Evolutionary conservation across 176 grass and related monocot genomes (phyloP), one percentile per base, ranked within the genome.

Genomic region (Hyparrhenia diplandra): DNA sequence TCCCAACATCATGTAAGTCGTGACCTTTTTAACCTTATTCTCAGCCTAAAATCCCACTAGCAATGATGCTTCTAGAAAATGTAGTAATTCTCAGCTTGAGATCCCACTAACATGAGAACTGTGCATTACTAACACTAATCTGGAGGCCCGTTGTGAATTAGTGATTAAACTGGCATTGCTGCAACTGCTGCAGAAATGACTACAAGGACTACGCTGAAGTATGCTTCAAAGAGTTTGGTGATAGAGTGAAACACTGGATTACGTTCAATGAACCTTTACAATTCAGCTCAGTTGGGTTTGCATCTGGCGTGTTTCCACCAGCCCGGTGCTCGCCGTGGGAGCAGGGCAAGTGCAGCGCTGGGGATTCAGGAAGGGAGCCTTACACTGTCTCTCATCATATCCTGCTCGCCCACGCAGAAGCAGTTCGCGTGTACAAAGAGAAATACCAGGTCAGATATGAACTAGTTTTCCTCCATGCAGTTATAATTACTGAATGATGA

Each of bases 201-300:
- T 92, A 80, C 7, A 77, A 36, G 28, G 43, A 83, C 18, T 95
- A 92, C 3, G 71, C 75, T 21, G 90, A 92, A 40, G 59, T 95
- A 3, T 92, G 87, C 73, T 95, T 95, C 76, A 82, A n/a, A 60
- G 93, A 88, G 71, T 94, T 91, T 37, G 87, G 93, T 5, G 82
- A 92, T 13, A 61, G 85, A 47, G 92, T 94, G 24, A 94, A 94
- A n/a, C 77, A 91, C 34, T 94, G 92, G 89, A 94, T 91, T 7
- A 94, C 92, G 0, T 71, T 94, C 47, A 92, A 88, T 5, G 85
- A 90, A 76, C 93, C 89, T 0, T 71, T 61, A 37, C 24, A 5
- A 3, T 90, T 83, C 21, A 83, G 78, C 49, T 54, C 71, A 2
- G 0, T 0, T 0, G 87, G 85, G 1, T 95, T 90, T 64, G 82